These are phyloP conservation scores for Acanthamoeba healyi DNA, from an alignment of 208 protist genomes.

Conservation along the genomic window DNA sequence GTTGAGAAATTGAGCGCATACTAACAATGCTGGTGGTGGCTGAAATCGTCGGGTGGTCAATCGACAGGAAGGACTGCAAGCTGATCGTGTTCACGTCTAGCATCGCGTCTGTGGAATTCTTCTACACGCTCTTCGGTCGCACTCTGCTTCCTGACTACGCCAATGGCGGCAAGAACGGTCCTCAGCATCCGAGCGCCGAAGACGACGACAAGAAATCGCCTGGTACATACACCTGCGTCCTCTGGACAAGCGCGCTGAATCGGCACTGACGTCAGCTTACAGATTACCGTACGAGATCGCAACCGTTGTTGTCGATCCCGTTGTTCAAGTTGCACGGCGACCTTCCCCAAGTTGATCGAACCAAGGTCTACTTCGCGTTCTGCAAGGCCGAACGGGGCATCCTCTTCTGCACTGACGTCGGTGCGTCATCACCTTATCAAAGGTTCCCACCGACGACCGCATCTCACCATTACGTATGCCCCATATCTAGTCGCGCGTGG, in stretches of 20 bases:
- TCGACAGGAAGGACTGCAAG: constrained; percentile 75
- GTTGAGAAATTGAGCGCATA: neutral
- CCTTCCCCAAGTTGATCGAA: constrained; percentile 96
- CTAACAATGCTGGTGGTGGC: neutral
- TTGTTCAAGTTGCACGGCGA: constrained; percentile 97
- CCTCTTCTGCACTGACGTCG: constrained; percentile 96
- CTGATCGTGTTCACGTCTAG: constrained; percentile 92
- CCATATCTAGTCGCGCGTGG: constrained; percentile 94
- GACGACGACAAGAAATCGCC: neutral
- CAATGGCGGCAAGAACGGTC: neutral
- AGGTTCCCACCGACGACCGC: neutral
- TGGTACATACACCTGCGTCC: no score
- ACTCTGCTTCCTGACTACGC: neutral
- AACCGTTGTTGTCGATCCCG: constrained; percentile 73
- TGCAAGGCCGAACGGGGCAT: constrained; percentile 92
- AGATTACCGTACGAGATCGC: neutral
- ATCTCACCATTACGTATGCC: neutral
- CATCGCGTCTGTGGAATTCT: constrained; percentile 91
- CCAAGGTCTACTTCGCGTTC: constrained; percentile 94
- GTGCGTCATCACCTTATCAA: constrained; percentile 66
- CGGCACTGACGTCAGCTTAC: neutral
- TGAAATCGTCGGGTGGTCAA: neutral
- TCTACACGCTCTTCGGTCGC: constrained; percentile 87
- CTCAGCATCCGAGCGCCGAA: neutral
- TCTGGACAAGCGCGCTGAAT: no score